A percentile compares a stretch with the other conserved stretches of the same genome.
These are phyloP conservation scores for Sporothrix brasiliensis DNA, from an alignment of 2,329 filamentous ascomycete genomes.

Conservation along the genomic window DNA sequence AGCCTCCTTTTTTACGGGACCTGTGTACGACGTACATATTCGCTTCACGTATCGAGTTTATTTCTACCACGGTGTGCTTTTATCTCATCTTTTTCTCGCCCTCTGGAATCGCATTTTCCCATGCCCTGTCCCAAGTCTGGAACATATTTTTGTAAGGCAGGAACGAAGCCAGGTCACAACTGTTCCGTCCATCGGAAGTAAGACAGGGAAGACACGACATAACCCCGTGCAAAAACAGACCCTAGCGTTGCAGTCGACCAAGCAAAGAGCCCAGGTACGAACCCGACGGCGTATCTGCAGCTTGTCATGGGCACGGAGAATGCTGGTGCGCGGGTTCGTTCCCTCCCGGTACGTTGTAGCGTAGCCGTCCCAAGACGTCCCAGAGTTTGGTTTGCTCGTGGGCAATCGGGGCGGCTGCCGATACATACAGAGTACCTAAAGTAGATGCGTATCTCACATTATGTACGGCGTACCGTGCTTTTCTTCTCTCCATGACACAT, in stretches of 20 bases:
- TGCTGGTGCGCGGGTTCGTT: conserved; percentile 22
- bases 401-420: conserved; percentile 27
- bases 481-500: background rate
- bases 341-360: conserved; percentile 23
- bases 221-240: background rate
- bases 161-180: background rate
- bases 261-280: conserved; percentile 24
- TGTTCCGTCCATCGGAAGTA: background rate
- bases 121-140: background rate
- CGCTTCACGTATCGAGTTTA: too few species aligned
- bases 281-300: background rate
- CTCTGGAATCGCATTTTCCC: too few species aligned
- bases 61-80: background rate
- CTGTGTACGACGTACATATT: too few species aligned
- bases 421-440: background rate
- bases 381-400: conserved; percentile 27
- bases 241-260: conserved; percentile 7
- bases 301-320: conserved; percentile 18
- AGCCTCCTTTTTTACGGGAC: too few species aligned
- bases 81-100: background rate
- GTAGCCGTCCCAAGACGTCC: conserved; percentile 17
- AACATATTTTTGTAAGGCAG: conserved; percentile 8
- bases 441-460: background rate
- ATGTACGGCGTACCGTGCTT: background rate
- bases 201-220: conserved; percentile 14